Evolutionary conservation across 2,329 filamentous ascomycete genomes (phyloP).

Genomic region (Trichophyton rubrum): DNA sequence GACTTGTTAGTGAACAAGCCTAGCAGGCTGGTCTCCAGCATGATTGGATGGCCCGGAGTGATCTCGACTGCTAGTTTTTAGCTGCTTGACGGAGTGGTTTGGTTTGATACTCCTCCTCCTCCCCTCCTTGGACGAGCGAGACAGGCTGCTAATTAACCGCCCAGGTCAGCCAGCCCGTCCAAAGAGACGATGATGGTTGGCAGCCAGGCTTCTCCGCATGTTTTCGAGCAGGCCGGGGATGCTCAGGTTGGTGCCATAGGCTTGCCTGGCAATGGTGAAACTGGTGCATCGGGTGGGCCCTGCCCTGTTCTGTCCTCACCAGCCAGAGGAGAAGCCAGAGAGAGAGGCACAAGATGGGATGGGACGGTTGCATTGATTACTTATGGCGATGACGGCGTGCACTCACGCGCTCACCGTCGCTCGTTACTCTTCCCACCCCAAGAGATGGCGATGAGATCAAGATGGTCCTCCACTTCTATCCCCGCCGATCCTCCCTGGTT

Average conservation of each 20-base stretch:
- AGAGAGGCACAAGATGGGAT: neutral
- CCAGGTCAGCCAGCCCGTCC: neutral
- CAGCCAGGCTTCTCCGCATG: neutral
- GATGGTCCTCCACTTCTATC: neutral
- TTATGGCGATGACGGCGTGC: neutral
- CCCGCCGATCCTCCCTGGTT: neutral
- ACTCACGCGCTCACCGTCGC: neutral
- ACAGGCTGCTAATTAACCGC: too few relatives aligned
- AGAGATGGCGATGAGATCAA: neutral
- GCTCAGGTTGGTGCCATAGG: too few relatives aligned
- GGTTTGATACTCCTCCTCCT: neutral
- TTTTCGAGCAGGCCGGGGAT: too few relatives aligned
- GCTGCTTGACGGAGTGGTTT: neutral
- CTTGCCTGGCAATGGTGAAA: neutral
- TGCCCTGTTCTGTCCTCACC: neutral
- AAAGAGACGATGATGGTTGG: neutral
- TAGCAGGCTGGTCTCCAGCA: neutral
- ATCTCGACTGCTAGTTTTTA: too few relatives aligned
- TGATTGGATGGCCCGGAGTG: neutral
- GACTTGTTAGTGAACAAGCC: neutral
- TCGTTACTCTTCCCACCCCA: neutral
- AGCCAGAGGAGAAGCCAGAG: neutral
- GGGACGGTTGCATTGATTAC: neutral
- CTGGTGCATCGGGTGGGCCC: neutral
- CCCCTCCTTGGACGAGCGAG: too few relatives aligned